Evolutionary conservation across 225 moss, liverwort and hornwort species (phyloP).

Genomic region (Pleurozium schreberi): DNA sequence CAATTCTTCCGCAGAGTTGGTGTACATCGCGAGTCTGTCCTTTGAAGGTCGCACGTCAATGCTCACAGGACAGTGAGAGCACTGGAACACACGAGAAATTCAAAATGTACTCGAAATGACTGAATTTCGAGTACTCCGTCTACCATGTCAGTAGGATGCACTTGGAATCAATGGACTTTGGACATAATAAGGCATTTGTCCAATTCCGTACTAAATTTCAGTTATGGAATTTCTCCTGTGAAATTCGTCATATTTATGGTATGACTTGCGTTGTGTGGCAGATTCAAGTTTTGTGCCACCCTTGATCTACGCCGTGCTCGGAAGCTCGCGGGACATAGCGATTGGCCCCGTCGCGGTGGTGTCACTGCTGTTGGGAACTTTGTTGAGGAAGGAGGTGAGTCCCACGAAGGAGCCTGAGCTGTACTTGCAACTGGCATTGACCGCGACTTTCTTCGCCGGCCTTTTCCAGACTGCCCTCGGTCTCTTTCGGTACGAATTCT

Average conservation of each 20-base stretch:
- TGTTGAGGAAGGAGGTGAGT: background rate
- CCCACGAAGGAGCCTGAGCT: background rate
- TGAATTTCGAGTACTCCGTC: background rate
- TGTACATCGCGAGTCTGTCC: background rate
- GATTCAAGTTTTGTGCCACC: constrained; percentile 14
- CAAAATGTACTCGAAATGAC: too few relatives aligned
- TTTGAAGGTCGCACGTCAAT: background rate
- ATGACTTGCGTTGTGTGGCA: background rate
- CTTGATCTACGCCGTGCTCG: background rate
- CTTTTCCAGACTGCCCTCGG: background rate
- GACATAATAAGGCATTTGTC: background rate
- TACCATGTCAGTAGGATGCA: background rate
- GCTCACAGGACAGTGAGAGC: background rate
- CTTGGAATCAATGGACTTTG: background rate
- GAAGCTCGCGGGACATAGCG: background rate
- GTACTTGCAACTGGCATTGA: background rate
- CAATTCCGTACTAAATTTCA: too few relatives aligned
- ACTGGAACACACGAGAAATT: background rate
- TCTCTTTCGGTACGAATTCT: background rate
- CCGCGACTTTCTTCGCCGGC: constrained; percentile 5
- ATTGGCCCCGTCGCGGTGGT: constrained; percentile 5
- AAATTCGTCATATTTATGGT: background rate
- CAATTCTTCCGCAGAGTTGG: background rate
- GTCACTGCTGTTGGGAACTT: constrained; percentile 3
- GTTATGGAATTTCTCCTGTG: background rate